Evolutionary conservation across 352 stramenopile species (phyloP).

Genomic region (Achlya hypogyna): DNA sequence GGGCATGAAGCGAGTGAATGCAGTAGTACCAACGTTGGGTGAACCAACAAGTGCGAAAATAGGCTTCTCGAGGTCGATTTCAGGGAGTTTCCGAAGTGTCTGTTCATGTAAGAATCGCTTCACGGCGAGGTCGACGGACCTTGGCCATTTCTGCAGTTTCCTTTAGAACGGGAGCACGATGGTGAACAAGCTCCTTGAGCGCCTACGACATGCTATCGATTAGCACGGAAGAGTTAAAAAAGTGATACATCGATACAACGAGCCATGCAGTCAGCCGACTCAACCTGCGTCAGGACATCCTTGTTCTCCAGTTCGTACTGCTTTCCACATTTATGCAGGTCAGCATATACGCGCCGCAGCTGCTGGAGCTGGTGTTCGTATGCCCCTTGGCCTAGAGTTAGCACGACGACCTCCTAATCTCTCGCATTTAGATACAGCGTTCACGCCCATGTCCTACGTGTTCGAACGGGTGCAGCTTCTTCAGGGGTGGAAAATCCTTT

Average conservation of each 20-base stretch:
- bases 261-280: constrained; percentile 60
- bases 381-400: constrained; percentile 57
- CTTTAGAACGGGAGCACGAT: constrained; percentile 31
- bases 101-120: constrained; percentile 12
- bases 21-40: constrained; percentile 62
- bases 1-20: not conserved
- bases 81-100: constrained; percentile 62
- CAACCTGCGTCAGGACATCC: constrained; percentile 63
- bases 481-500: constrained; percentile 66
- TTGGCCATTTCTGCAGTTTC: constrained; percentile 56
- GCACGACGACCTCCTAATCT: constrained; percentile 60
- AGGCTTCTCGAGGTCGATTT: constrained; percentile 66
- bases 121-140: constrained; percentile 18
- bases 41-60: constrained; percentile 81
- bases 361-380: constrained; percentile 72
- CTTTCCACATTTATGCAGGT: constrained; percentile 69
- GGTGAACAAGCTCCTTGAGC: constrained; percentile 32
- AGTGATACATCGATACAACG: constrained; percentile 54
- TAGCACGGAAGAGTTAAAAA: not conserved
- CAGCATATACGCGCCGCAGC: constrained; percentile 66
- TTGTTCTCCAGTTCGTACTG: constrained; percentile 58
- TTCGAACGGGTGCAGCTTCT: constrained; percentile 73
- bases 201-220: constrained; percentile 23
- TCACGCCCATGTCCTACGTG: constrained; percentile 28
- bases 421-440: not conserved